Evolutionary conservation across 31 red algal genomes (phyloP).

Genomic region (Asparagopsis taxiformis): DNA sequence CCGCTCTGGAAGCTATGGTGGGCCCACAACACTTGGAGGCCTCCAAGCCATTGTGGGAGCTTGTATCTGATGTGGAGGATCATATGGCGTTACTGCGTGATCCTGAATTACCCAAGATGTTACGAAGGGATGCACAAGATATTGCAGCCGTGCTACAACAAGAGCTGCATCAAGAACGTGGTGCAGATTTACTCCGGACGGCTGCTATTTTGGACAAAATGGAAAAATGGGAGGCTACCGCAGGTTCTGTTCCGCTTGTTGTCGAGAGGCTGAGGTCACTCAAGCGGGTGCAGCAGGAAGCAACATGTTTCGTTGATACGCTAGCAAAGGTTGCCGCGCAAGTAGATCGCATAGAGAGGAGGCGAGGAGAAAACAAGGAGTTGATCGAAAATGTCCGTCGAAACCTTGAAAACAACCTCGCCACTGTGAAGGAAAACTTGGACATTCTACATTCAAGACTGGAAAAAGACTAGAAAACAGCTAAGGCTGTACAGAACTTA

Average conservation of each 20-base stretch:
- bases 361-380: slow-evolving; percentile 21
- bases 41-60: slow-evolving; percentile 11
- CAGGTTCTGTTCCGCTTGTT: slow-evolving; percentile 29
- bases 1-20: slow-evolving; percentile 25
- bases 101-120: slow-evolving; percentile 7
- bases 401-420: slow-evolving; percentile 26
- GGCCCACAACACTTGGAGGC: slow-evolving; percentile 14
- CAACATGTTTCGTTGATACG: slow-evolving; percentile 30
- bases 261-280: slow-evolving; percentile 38
- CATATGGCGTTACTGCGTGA: slow-evolving; percentile 24
- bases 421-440: slow-evolving; percentile 27
- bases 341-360: slow-evolving; percentile 25
- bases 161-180: slow-evolving; percentile 23
- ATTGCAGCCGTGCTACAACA: slow-evolving; percentile 37
- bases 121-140: slow-evolving; percentile 40
- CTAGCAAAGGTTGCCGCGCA: slow-evolving; percentile 15
- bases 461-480: slow-evolving; percentile 1
- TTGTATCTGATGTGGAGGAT: slow-evolving; percentile 28
- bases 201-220: slow-evolving; percentile 42
- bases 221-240: slow-evolving; percentile 40
- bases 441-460: slow-evolving; percentile 30
- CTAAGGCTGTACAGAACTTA: not conserved
- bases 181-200: slow-evolving; percentile 12
- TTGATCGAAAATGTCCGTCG: slow-evolving; percentile 38
- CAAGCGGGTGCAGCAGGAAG: slow-evolving; percentile 43